These are phyloP conservation scores for Chaetomium cochliodes DNA, from an alignment of 495 filamentous ascomycete genomes.

Conservation along the genomic window DNA sequence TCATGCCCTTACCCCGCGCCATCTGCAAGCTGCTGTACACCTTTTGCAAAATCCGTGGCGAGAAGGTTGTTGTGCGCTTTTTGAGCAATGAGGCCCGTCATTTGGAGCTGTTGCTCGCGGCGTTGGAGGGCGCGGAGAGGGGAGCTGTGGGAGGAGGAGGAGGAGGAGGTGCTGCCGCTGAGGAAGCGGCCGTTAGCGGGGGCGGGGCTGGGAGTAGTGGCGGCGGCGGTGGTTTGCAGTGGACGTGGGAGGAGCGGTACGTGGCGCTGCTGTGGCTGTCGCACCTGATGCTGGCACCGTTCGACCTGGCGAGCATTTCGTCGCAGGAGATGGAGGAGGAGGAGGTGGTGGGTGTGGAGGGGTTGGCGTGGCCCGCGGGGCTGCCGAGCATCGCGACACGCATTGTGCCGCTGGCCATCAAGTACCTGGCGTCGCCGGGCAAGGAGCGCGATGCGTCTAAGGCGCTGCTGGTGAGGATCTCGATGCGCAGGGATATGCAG, in stretches of 20 bases:
- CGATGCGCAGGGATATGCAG: constrained; percentile 86
- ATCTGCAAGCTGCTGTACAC: constrained; percentile 79
- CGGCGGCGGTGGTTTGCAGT: constrained; percentile 16
- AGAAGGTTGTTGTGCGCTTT: constrained; percentile 88
- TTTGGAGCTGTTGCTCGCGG: constrained; percentile 72
- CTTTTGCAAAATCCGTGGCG: constrained; percentile 89
- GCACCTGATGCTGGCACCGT: constrained; percentile 88
- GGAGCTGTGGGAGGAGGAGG: background rate
- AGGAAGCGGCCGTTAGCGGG: background rate
- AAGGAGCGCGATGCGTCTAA: constrained; percentile 88
- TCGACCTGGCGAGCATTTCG: constrained; percentile 84
- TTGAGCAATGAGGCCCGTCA: constrained; percentile 82
- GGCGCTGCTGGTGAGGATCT: constrained; percentile 72
- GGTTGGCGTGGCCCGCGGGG: constrained; percentile 49
- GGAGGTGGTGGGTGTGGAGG: constrained; percentile 37
- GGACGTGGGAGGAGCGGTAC: constrained; percentile 86
- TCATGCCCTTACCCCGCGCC: constrained; percentile 62
- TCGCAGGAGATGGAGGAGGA: constrained; percentile 49
- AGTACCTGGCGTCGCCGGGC: constrained; percentile 68
- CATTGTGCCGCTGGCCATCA: constrained; percentile 66
- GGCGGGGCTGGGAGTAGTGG: background rate
- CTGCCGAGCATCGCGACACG: constrained; percentile 69
- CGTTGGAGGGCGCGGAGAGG: constrained; percentile 54
- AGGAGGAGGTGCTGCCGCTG: background rate
- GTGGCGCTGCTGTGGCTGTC: constrained; percentile 89